A percentile compares a stretch with the other conserved stretches of the same genome.
phyloP scores from a whole-genome alignment of 208 protist genomes.

The Wallacemonas collosoma region DNA sequence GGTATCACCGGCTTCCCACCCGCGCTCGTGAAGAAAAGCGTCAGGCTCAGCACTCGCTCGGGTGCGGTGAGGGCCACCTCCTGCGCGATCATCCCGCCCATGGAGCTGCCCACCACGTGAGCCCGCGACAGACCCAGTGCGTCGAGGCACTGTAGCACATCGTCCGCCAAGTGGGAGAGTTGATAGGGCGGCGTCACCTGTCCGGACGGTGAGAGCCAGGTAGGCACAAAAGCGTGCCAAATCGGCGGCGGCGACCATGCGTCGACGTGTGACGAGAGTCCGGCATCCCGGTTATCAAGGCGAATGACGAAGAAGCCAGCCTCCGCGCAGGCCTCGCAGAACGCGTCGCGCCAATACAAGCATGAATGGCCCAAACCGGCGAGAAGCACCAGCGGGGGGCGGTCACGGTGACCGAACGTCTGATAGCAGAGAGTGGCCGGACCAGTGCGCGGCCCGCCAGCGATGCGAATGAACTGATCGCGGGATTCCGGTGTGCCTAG shows the following conservation, averaged over 20 bases:
- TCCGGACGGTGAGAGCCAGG: conserved; percentile 1
- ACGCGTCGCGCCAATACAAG: conserved; percentile 25
- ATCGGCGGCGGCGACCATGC: conserved; percentile 15
- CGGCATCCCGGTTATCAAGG: conserved; percentile 43
- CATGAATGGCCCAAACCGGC: conserved; percentile 23
- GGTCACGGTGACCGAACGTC: conserved; percentile 26
- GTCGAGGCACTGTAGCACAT: conserved; percentile 29
- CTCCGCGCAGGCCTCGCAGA: conserved; percentile 35
- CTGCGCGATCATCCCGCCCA: conserved; percentile 54
- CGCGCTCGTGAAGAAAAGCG: conserved; percentile 14
- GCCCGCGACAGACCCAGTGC: conserved; percentile 28
- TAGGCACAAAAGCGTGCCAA: conserved; percentile 21
- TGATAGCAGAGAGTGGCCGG: conserved; percentile 39
- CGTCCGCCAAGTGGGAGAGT: conserved; percentile 34
- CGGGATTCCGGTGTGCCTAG: conserved; percentile 4
- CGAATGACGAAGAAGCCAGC: conserved; percentile 41
- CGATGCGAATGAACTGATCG: conserved; percentile 26
- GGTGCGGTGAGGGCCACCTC: conserved; percentile 30
- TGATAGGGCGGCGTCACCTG: conserved; percentile 21
- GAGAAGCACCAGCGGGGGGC: conserved; percentile 35
- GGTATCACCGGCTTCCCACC: conserved; percentile 1
- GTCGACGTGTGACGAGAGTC: conserved; percentile 29
- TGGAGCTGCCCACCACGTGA: conserved; percentile 41
- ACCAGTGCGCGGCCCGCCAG: conserved; percentile 21
- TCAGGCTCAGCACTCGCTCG: conserved; percentile 7